Conservation (phyloP, 352 stramenopile genomes). For the Thalassiosira ordinaria region DNA sequence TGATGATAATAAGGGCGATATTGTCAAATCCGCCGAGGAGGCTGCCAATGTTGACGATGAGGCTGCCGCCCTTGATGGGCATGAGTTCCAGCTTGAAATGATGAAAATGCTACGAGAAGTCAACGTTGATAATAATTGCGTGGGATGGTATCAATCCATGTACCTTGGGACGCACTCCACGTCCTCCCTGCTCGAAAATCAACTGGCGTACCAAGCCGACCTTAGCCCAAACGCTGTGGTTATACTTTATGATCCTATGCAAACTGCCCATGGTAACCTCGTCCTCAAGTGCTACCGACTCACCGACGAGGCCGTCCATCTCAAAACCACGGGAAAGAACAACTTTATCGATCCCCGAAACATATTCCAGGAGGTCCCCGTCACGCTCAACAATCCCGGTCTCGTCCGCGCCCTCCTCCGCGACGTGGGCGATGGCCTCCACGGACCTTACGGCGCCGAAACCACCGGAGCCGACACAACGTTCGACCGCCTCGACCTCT, state of each 20-base stretch:
- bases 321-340: conserved; percentile 80
- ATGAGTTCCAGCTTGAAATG: conserved; percentile 99
- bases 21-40: conserved; percentile 81
- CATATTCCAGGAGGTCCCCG: conserved; percentile 96
- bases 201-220: conserved; percentile 97
- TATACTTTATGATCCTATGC: conserved; percentile 96
- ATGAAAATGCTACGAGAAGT: conserved; percentile 98
- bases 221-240: conserved; percentile 97
- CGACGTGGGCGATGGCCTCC: conserved; percentile 86
- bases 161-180: conserved; percentile 96
- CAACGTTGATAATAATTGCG: conserved; percentile 99
- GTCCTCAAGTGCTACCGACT: conserved; percentile 95
- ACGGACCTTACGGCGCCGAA: conserved; percentile 44
- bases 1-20: conserved; percentile 58
- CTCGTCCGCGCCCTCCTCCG: conserved; percentile 93
- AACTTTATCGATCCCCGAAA: conserved; percentile 92
- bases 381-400: conserved; percentile 94
- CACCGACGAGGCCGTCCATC: conserved; percentile 82
- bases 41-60: conserved; percentile 86
- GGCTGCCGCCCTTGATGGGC: conserved; percentile 69
- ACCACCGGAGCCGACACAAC: conserved; percentile 78
- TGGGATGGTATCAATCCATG: conserved; percentile 98
- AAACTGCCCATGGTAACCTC: conserved; percentile 93
- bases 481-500: conserved; percentile 96
- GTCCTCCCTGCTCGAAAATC: conserved; percentile 92